A percentile compares a stretch with the other conserved stretches of the same genome.
These are phyloP conservation scores for Eucalyptus sp. DNA, from an alignment of 345 rosid genomes.

Conservation along the genomic window DNA sequence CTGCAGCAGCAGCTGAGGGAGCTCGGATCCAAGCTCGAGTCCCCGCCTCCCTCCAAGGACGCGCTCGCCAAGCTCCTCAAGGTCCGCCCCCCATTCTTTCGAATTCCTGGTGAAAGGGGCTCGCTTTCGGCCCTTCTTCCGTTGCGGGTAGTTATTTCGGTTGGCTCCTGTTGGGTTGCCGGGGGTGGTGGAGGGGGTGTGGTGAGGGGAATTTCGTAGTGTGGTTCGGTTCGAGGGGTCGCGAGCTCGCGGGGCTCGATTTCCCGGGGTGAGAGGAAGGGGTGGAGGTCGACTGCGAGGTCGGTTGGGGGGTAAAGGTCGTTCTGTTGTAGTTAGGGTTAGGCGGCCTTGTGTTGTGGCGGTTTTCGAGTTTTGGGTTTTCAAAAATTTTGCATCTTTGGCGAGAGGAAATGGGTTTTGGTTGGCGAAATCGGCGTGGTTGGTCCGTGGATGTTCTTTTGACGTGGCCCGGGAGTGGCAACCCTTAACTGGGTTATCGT, in stretches of 20 bases:
- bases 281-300: neutral
- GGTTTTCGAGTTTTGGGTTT: neutral
- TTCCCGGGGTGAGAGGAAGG: neutral
- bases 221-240: neutral
- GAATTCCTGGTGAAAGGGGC: neutral
- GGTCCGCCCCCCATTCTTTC: slow-evolving; percentile 29
- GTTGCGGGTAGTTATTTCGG: slow-evolving; percentile 1
- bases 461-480: neutral
- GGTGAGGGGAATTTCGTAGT: neutral
- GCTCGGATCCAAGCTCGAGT: slow-evolving; percentile 83
- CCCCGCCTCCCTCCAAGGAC: slow-evolving; percentile 64
- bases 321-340: neutral
- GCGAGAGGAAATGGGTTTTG: neutral
- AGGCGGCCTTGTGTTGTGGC: neutral
- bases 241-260: neutral
- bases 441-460: neutral
- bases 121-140: neutral
- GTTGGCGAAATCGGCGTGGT: neutral
- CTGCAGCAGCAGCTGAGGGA: slow-evolving; percentile 59
- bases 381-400: neutral
- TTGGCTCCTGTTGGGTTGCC: neutral
- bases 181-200: neutral
- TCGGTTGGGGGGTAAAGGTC: neutral
- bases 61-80: slow-evolving; percentile 70
- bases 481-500: neutral